Evolutionary conservation across 2,329 filamentous ascomycete species (phyloP), one percentile per base, ranked within the genome.

Genomic region (Monosporascus sp.): DNA sequence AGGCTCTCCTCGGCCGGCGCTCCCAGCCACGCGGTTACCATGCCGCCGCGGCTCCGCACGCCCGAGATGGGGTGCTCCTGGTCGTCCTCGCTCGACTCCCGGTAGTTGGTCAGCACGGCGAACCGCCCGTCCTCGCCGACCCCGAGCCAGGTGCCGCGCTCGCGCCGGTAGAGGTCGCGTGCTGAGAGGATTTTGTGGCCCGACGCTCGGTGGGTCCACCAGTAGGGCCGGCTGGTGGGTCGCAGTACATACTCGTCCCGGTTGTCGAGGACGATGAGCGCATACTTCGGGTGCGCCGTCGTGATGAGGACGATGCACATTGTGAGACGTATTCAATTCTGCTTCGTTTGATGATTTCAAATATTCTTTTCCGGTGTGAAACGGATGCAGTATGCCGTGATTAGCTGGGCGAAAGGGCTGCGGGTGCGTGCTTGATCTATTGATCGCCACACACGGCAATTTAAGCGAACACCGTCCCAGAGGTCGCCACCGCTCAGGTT

Each of bases 261-360:
- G 69, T 93, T 93, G 72, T 91, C 84, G 66, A 91, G 76, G 56
- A 90, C 73, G 62, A 93, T 87, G 56, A 92, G 77, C 26, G 86
- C 80, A 71, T 92, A 92, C 60, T 81, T 76, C 9, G 89, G 88
- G 66, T 92, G 88, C 46, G 86, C 80, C 19, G 88, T 92, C 26
- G 88, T 90, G 54, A 90, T 75, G 46, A 92, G 76, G 48, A 84
- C 85, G 72, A 92, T 91, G 68, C 89, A 92, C 88, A 92, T 92
- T 53, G 49, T 69, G 56, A 31, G 34, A n/a, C 17, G 38, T n/a
- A 7, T 41, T 8, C 17, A 20, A 41, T 20, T 5, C 9, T 41
- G 38, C 9, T n/a, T 20, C 17, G 38, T n/a, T 41, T 8, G 38
- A 11, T 19, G 1, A 20, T 3, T 41, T n/a, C 17, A 20, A n/a